phyloP scores from a whole-genome alignment of 2,329 filamentous ascomycete genomes.

The Xylaria sp. region DNA sequence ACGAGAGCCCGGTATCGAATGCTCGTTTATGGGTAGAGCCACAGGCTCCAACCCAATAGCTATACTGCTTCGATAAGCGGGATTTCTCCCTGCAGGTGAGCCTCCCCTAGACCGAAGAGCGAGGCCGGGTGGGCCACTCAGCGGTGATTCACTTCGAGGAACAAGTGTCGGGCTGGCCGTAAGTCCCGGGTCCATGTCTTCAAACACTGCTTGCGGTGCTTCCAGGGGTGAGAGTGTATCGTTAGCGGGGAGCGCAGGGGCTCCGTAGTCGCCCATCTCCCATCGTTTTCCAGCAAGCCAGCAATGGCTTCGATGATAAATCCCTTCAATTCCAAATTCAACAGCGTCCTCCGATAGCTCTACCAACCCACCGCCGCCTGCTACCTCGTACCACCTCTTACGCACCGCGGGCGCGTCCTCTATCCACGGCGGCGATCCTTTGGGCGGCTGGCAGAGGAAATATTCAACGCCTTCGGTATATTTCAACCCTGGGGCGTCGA shows the following conservation, averaged over 20 bases:
- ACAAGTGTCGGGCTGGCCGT: constrained; percentile 40
- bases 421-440: constrained; percentile 79
- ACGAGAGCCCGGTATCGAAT: constrained; percentile 41
- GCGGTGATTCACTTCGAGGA: constrained; percentile 48
- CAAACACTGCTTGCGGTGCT: constrained; percentile 49
- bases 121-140: constrained; percentile 42
- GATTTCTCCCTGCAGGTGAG: constrained; percentile 45
- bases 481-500: constrained; percentile 77
- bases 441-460: constrained; percentile 81
- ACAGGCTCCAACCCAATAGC: constrained; percentile 51
- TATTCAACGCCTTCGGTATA: constrained; percentile 81
- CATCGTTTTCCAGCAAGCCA: constrained; percentile 51
- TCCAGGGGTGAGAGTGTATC: constrained; percentile 46
- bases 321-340: constrained; percentile 55
- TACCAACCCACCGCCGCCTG: constrained; percentile 69
- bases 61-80: constrained; percentile 49
- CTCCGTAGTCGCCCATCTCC: constrained; percentile 46
- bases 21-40: constrained; percentile 40
- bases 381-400: constrained; percentile 79
- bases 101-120: constrained; percentile 44
- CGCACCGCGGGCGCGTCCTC: constrained; percentile 71
- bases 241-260: constrained; percentile 39
- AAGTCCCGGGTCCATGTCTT: constrained; percentile 46
- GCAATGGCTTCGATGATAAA: constrained; percentile 52
- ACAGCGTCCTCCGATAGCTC: constrained; percentile 70